phyloP scores from a whole-genome alignment of 352 stramenopile genomes.

The Pythium myriotylum region DNA sequence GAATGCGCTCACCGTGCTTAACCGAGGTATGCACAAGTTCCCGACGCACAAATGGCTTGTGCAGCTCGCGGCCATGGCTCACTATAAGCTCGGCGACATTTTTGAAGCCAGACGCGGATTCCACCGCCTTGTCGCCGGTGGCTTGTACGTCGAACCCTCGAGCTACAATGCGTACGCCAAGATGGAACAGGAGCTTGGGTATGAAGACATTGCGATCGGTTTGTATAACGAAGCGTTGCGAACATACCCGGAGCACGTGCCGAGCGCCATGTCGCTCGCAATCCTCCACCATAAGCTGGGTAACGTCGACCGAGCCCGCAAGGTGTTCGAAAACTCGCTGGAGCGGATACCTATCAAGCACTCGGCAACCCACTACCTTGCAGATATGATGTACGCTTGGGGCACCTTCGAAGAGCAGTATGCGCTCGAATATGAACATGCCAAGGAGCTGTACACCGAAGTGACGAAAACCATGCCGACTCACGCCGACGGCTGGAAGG shows the following conservation, averaged over 20 bases:
- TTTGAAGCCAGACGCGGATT: constrained; percentile 74
- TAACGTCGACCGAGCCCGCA: constrained; percentile 49
- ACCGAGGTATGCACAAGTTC: constrained; percentile 60
- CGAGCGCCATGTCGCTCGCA: constrained; percentile 79
- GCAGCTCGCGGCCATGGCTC: constrained; percentile 71
- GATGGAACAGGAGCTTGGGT: constrained; percentile 83
- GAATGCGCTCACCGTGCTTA: constrained; percentile 70
- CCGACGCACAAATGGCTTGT: constrained; percentile 86
- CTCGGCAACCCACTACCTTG: constrained; percentile 47
- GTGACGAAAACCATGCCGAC: constrained; percentile 69
- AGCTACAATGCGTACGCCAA: constrained; percentile 84
- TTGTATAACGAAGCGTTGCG: constrained; percentile 72
- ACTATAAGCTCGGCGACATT: constrained; percentile 80
- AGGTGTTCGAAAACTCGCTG: constrained; percentile 70
- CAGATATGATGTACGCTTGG: constrained; percentile 67
- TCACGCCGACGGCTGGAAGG: constrained; percentile 67
- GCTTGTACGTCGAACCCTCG: constrained; percentile 69
- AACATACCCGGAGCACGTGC: constrained; percentile 64
- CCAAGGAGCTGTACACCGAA: constrained; percentile 74
- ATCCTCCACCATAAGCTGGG: constrained; percentile 60
- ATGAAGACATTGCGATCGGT: constrained; percentile 59
- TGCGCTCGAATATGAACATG: constrained; percentile 59
- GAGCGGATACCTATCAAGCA: constrained; percentile 36
- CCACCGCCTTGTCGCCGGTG: constrained; percentile 72
- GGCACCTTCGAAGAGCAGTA: constrained; percentile 79